Percentiles rank a stretch among this genome's conserved stretches.
Evolutionary conservation across 2,329 filamentous ascomycete genomes (phyloP).

Genomic region (Diaporthe australafricana): DNA sequence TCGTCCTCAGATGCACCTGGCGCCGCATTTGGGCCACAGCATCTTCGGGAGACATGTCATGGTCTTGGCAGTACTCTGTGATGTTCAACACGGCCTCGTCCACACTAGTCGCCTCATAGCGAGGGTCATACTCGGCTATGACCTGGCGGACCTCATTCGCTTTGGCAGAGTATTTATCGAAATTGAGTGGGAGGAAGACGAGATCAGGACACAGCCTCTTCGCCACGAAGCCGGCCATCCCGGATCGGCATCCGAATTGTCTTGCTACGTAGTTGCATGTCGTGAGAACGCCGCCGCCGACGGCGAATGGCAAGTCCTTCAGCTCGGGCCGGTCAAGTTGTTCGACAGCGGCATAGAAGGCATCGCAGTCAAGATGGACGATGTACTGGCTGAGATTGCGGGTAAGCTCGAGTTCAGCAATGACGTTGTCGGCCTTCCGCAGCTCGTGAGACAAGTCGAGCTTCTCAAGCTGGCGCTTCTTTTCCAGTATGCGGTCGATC

Average conservation of each 20-base stretch:
- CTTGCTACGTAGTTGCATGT: constrained; percentile 89
- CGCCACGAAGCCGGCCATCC: constrained; percentile 96
- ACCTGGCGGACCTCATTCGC: constrained; percentile 88
- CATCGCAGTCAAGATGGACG: constrained; percentile 96
- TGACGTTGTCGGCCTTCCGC: constrained; percentile 82
- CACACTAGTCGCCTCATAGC: constrained; percentile 93
- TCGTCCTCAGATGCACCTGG: constrained; percentile 80
- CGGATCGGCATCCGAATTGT: constrained; percentile 89
- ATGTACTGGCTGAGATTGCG: constrained; percentile 87
- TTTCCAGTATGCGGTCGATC: constrained; percentile 81
- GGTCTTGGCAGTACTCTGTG: constrained; percentile 82
- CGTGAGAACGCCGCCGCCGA: constrained; percentile 76
- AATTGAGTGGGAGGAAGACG: constrained; percentile 85
- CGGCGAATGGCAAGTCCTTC: constrained; percentile 88
- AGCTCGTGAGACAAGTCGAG: constrained; percentile 79
- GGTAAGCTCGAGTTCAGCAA: constrained; percentile 80
- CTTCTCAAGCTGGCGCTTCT: constrained; percentile 80
- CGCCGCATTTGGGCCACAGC: constrained; percentile 81
- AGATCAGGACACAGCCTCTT: constrained; percentile 92
- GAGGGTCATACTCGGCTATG: constrained; percentile 86
- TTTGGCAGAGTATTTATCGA: constrained; percentile 91
- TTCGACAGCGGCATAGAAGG: constrained; percentile 96
- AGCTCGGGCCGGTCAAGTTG: constrained; percentile 86
- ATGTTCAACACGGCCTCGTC: constrained; percentile 98
- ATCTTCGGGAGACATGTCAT: constrained; percentile 76